Conservation (phyloP, 805 yeast species). For the Saccharomycopsis olivae region DNA sequence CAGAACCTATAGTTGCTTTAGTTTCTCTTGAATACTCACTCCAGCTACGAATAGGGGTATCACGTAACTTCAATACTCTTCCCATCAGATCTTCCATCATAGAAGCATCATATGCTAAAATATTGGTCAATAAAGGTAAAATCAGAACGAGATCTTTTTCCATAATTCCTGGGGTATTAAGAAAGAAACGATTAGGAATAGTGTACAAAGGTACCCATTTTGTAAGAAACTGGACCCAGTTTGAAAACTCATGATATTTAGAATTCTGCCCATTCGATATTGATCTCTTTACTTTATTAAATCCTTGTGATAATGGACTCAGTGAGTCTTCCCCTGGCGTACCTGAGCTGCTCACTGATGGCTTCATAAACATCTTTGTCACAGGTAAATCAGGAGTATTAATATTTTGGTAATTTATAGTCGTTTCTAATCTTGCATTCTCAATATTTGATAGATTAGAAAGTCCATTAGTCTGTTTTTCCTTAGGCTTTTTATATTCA, state of each 20-base stretch:
- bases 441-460: conserved; percentile 14
- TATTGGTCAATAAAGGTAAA: conserved; percentile 24
- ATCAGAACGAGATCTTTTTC: conserved; percentile 19
- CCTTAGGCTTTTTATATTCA: no score
- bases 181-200: conserved; percentile 44
- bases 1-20: no score
- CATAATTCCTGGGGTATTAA: conserved; percentile 26
- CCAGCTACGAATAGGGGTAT: no score
- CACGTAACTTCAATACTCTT: conserved; percentile 3
- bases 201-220: conserved; percentile 53
- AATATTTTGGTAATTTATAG: conserved; percentile 7
- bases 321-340: neutral
- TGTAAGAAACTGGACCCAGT: conserved; percentile 57
- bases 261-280: no score
- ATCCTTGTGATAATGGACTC: neutral
- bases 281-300: neutral
- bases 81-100: conserved; percentile 5
- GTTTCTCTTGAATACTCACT: no score
- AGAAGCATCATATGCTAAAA: conserved; percentile 11
- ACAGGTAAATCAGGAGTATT: conserved; percentile 14
- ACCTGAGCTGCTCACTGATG: neutral
- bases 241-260: conserved; percentile 29
- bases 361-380: conserved; percentile 5
- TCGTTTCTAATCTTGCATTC: neutral
- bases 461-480: conserved; percentile 17